phyloP scores from a whole-genome alignment of 352 stramenopile species.

The Phytophthora agathidicida region DNA sequence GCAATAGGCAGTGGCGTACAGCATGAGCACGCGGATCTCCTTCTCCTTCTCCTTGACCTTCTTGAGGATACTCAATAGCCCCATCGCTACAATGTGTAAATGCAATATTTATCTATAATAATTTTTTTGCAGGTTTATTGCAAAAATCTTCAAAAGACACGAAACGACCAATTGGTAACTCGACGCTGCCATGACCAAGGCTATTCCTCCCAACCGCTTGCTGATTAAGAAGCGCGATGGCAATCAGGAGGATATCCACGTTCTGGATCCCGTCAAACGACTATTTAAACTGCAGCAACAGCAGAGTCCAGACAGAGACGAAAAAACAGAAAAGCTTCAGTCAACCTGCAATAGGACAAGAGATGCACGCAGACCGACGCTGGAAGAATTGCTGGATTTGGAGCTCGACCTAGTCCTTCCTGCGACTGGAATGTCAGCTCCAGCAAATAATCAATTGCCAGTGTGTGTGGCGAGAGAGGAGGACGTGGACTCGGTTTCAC shows the following conservation, averaged over 20 bases:
- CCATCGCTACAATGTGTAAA: constrained; percentile 55
- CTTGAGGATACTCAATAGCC: constrained; percentile 93
- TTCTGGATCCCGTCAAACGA: background rate
- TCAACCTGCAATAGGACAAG: background rate
- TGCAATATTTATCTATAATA: constrained; percentile 6
- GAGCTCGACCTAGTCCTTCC: constrained; percentile 49
- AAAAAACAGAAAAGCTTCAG: background rate
- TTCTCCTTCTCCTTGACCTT: constrained; percentile 99
- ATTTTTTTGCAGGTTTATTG: constrained; percentile 7
- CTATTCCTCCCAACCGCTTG: constrained; percentile 4
- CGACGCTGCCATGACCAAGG: constrained; percentile 25
- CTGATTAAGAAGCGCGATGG: constrained; percentile 15
- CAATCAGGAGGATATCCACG: constrained; percentile 39
- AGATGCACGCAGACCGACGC: constrained; percentile 22
- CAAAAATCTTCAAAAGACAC: constrained; percentile 14
- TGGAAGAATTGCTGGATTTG: constrained; percentile 55
- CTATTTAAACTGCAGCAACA: constrained; percentile 26
- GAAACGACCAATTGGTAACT: constrained; percentile 20
- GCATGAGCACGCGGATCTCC: constrained; percentile 98
- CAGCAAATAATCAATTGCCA: constrained; percentile 38
- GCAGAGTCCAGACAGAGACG: constrained; percentile 20
- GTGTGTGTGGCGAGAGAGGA: constrained; percentile 6
- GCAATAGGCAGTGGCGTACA: constrained; percentile 59
- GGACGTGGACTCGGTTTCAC: constrained; percentile 38
- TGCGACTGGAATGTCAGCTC: constrained; percentile 4